Base-by-base conservation (phyloP, 2,329 filamentous ascomycete genomes). In the Lecanicillium sp. region DNA sequence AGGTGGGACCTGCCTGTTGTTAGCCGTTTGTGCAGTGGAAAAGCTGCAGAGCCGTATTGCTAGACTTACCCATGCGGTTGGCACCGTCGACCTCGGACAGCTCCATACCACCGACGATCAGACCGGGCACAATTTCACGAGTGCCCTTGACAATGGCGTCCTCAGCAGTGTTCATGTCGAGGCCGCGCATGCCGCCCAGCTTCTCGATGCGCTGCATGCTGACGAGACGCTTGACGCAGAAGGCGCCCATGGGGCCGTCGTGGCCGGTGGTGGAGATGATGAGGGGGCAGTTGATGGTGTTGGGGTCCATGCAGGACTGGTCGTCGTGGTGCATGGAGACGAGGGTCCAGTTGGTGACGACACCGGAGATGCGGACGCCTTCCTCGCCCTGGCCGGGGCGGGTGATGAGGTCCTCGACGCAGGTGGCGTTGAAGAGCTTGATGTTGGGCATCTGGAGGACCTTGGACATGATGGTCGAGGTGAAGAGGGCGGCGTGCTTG, bases 71-170 rank as follows among this genome's bases (percentile, higher is more conserved):
- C 90, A 95, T 95, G 45, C 90, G 81, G 72, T 94, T 94, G 53
- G 88, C 87, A 15, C 89, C 90, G 60, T 95, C 90, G 26, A 95
- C 83, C 69, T 95, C 90, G 51, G 83, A 87, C 56, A 95, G 73
- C 68, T 95, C 90, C 90, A 96, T 96, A 32, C 90, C 90, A 45
- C 90, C 90, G n/a, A 94, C 86, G 59, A 95, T 89, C 54, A 96
- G 73, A 23, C 90, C 90, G 5, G 88, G 88, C 12, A 90, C 82
- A 51, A 96, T 78, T 74, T 95, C 90, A 52, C 90, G 83, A 6
- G 90, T 95, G 56, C 85, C 77, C 76, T 93, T 95, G 64, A 95
- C 90, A 58, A 96, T 95, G 40, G 90, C 89, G 59, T 96, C 90
- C 67, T 96, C 90, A 37, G 90, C 90, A 2, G 76, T 73, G 69